Conservation (phyloP, 805 yeast species). For the Myxozyma nipponensis region DNA sequence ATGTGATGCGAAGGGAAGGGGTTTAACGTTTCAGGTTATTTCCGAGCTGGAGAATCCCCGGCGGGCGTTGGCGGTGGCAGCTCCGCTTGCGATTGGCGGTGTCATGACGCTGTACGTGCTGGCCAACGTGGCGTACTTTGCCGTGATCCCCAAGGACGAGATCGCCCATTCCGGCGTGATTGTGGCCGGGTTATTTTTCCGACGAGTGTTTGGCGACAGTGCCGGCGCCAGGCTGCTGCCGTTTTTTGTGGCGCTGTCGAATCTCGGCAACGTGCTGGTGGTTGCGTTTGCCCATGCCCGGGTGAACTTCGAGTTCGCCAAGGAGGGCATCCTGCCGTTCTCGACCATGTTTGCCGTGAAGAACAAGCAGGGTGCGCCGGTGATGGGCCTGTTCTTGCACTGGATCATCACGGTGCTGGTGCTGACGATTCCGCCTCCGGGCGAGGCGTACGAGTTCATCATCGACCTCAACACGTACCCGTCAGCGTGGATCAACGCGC, state of each 20-base stretch:
- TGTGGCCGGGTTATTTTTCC: conserved; percentile 73
- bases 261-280: conserved; percentile 70
- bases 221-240: conserved; percentile 72
- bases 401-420: conserved; percentile 71
- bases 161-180: conserved; percentile 58
- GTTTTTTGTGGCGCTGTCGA: conserved; percentile 80
- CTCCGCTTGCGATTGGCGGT: conserved; percentile 63
- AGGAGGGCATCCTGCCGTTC: conserved; percentile 78
- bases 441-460: conserved; percentile 71
- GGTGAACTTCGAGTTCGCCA: conserved; percentile 72
- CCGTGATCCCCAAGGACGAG: conserved; percentile 45
- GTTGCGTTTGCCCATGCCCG: conserved; percentile 81
- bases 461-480: conserved; percentile 79
- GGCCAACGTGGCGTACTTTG: conserved; percentile 68
- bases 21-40: conserved; percentile 39
- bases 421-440: conserved; percentile 77
- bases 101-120: conserved; percentile 67
- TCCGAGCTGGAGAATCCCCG: conserved; percentile 76
- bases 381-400: conserved; percentile 69
- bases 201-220: conserved; percentile 60
- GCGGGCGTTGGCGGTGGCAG: conserved; percentile 64
- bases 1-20: not conserved
- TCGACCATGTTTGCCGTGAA: conserved; percentile 66
- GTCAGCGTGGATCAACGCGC: conserved; percentile 66
- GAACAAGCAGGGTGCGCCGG: conserved; percentile 69